Base-by-base conservation (phyloP, 202 grass and related monocot genomes). In the Schoenoplectus tabernaemontani region DNA sequence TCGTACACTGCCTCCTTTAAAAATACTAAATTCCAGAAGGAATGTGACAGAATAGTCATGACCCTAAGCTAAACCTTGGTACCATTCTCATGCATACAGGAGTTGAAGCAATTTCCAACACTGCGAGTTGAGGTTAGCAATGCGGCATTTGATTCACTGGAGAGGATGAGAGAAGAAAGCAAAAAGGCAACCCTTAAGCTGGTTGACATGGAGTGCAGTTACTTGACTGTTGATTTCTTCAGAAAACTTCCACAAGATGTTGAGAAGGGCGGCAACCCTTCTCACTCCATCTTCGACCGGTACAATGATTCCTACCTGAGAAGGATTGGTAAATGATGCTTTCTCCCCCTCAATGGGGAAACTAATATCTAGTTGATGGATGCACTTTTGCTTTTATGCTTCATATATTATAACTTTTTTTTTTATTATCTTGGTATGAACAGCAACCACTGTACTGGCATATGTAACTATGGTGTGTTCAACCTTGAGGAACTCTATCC, bases 121-220 rank as follows among this genome's bases (percentile, higher is more conserved):
- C 88, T 97, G 63, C 91, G 94, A 12, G 87, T 89, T 78, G 94
- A 97, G 89, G 91, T 97, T 63, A 72, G 89, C 59, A 94, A 78
- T 71, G 94, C 94, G 13, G 94, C 94, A 75, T 88, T 97, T 66
- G 91, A 97, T 80, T 94, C 94, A 47, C 87, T 97, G 84, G 94
- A 97, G 69, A 90, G 89, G 88, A 97, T 97, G 94, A 94, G 86
- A 82, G 94, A 93, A 16, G 94, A 97, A 87, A 97, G 94, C 89
- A 97, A 90, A 82, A 97, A 97, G 80, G 88, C 93, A 69, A 97
- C 94, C 23, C 73, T 97, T 63, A 97, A 94, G 81, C 86, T 97
- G 8, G 94, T 97, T 64, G 94, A 97, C 72, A 97, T 97, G 94
- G 94, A 97, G 64, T 89, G 87, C 58, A 97, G 94, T 84, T 97